Percentiles rank a stretch among this genome's conserved stretches.
Evolutionary conservation across 768 basidiomycete genomes (phyloP).

Genomic region (Tricholomella constricta): DNA sequence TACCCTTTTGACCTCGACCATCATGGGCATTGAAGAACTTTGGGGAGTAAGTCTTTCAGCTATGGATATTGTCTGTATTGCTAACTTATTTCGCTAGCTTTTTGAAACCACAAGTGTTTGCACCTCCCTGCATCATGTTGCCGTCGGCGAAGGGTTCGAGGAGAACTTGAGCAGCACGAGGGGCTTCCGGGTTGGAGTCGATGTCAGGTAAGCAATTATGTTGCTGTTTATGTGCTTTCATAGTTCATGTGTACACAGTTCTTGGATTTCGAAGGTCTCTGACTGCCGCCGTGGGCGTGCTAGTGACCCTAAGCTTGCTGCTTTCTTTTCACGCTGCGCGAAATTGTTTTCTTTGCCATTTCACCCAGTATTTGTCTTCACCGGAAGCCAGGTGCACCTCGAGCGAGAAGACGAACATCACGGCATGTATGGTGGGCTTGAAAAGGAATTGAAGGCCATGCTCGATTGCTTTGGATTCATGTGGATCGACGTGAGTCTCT

Average conservation of each 20-base stretch:
- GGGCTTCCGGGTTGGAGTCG: not conserved
- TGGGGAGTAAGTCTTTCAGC: not conserved
- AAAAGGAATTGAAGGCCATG: not conserved
- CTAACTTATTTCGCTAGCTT: not conserved
- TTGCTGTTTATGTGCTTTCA: too few relatives aligned
- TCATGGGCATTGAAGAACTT: not conserved
- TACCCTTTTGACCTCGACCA: too few relatives aligned
- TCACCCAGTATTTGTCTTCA: not conserved
- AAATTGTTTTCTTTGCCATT: not conserved
- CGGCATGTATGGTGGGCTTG: not conserved
- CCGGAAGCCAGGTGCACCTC: not conserved
- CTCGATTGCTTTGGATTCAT: not conserved
- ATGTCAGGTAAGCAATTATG: not conserved
- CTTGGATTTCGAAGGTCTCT: too few relatives aligned
- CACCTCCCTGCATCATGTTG: not conserved
- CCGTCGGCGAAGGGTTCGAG: not conserved
- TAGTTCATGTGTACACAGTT: too few relatives aligned
- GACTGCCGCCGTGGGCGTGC: too few relatives aligned
- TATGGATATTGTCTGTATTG: not conserved
- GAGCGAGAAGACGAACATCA: too few relatives aligned
- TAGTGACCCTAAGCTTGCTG: not conserved
- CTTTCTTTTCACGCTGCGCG: not conserved
- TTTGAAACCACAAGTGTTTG: not conserved
- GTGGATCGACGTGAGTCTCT: not conserved
- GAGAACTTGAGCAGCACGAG: not conserved